Percentiles rank a stretch among this genome's conserved stretches.
phyloP scores from a whole-genome alignment of 163 green algal species.

The Trebouxiophyceae sp. region DNA sequence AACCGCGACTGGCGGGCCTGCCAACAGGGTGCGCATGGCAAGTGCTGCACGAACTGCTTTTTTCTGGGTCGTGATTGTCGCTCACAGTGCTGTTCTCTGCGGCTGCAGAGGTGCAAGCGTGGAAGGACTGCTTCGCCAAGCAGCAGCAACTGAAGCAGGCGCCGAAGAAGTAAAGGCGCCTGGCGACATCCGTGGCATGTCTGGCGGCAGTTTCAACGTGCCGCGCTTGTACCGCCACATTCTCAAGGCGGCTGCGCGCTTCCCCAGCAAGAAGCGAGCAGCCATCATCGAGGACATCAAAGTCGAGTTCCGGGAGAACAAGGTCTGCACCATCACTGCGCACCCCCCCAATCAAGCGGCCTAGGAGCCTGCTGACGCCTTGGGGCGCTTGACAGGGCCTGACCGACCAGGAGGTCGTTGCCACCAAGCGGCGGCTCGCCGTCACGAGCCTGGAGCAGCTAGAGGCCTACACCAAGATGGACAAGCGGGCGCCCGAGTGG shows the following conservation, averaged over 20 bases:
- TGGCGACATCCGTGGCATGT: too few species aligned
- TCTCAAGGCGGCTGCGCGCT: constrained; percentile 51
- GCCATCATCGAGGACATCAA: constrained; percentile 52
- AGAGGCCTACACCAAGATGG: constrained; percentile 5
- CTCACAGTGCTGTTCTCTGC: too few species aligned
- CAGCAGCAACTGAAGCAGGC: too few species aligned
- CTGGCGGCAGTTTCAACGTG: not conserved
- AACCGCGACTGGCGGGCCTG: too few species aligned
- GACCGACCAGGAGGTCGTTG: not conserved
- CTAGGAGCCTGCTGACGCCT: not conserved
- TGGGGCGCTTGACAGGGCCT: not conserved
- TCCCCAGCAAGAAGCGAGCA: constrained; percentile 50
- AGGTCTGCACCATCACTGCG: constrained; percentile 12
- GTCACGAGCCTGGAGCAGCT: constrained; percentile 8
- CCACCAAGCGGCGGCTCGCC: not conserved
- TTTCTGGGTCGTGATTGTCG: too few species aligned
- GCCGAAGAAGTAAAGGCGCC: too few species aligned
- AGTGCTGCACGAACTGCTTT: too few species aligned
- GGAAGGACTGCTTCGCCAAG: too few species aligned
- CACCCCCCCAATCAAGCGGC: not conserved
- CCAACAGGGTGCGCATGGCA: too few species aligned
- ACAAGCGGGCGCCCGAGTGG: not conserved
- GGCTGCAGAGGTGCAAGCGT: too few species aligned
- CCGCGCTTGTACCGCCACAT: constrained; percentile 56
- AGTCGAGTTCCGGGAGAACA: constrained; percentile 46